Evolutionary conservation across 2,329 filamentous ascomycete genomes (phyloP), one percentile per base, ranked within the genome.

Genomic region (Stenocarpella maydis): DNA sequence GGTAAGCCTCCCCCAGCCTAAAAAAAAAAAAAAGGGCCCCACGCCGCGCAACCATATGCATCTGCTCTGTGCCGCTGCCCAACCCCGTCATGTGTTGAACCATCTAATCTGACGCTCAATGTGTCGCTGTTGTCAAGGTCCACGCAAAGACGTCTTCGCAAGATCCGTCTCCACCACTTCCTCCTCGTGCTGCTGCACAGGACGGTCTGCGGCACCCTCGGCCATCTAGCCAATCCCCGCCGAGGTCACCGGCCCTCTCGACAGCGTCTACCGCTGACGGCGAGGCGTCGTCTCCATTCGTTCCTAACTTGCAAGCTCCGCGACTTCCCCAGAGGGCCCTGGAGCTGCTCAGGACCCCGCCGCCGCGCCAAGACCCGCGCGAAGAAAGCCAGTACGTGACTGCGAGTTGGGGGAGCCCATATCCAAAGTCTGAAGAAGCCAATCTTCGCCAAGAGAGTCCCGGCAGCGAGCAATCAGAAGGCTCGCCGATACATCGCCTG

Each of bases 361-460:
- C 84, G 73, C 76, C 76, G 71, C 78, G 71, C 54, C 71, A 72
- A 34, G 75, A 73, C 60, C 74, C 74, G 61, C 26, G 41, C 34
- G 79, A 80, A 73, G 82, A 83, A 63, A 77, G 76, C 50, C 80
- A 79, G 69, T 89, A 87, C 78, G 85, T 86, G 71, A 96, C 93
- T 55, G 91, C 94, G 60, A 95, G 91, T 78, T 97, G 95, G 94
- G 95, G 95, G 68, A 97, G 94, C 66, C 95, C 95, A 26, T 97
- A 97, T 81, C 90, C 92, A 67, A 86, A 86, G 71, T 87, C 91
- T 47, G 91, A 87, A 69, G 79, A 78, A 74, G 80, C 77, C 54
- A 80, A 85, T 71, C 81, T 85, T 67, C 84, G 84, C 65, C 81
- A 80, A 66, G 80, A 83, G 71, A 88, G 87, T 74, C 82, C 84